These are phyloP conservation scores for Termitomyces sp. DNA, from an alignment of 768 basidiomycete species.

Conservation along the genomic window DNA sequence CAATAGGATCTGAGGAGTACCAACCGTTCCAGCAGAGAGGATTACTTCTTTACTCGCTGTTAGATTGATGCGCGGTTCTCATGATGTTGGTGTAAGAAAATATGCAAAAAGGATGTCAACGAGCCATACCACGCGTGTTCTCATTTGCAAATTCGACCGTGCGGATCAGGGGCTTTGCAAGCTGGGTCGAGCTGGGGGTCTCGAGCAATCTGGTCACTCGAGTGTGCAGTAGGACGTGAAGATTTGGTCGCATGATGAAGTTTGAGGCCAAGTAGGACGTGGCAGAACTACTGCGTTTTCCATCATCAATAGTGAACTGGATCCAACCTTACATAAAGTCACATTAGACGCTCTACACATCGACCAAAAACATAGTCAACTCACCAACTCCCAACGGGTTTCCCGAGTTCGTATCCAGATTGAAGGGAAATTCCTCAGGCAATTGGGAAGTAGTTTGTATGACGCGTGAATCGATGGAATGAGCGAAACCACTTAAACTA, in stretches of 20 bases:
- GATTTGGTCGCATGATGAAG: conserved; percentile 17
- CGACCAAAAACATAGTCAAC: conserved; percentile 4
- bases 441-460: conserved; percentile 28
- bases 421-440: conserved; percentile 30
- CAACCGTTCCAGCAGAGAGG: conserved; percentile 24
- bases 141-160: conserved; percentile 5
- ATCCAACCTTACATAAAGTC: conserved; percentile 9
- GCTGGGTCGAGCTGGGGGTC: not conserved
- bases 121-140: not conserved
- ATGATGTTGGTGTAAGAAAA: not conserved
- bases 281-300: conserved; percentile 8
- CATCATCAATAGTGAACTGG: conserved; percentile 9
- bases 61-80: conserved; percentile 3
- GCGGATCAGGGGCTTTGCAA: not conserved
- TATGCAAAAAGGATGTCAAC: not conserved
- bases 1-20: conserved; percentile 25
- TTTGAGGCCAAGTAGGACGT: conserved; percentile 14
- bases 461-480: conserved; percentile 24
- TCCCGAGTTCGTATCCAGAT: conserved; percentile 37
- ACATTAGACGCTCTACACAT: not conserved
- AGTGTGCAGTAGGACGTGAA: conserved; percentile 20
- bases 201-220: conserved; percentile 18
- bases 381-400: conserved; percentile 33
- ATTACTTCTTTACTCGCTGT: conserved; percentile 10
- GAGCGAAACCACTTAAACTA: conserved; percentile 18